Base-by-base conservation (phyloP, 306 rosid species). In the Leucaena leucocephala region DNA sequence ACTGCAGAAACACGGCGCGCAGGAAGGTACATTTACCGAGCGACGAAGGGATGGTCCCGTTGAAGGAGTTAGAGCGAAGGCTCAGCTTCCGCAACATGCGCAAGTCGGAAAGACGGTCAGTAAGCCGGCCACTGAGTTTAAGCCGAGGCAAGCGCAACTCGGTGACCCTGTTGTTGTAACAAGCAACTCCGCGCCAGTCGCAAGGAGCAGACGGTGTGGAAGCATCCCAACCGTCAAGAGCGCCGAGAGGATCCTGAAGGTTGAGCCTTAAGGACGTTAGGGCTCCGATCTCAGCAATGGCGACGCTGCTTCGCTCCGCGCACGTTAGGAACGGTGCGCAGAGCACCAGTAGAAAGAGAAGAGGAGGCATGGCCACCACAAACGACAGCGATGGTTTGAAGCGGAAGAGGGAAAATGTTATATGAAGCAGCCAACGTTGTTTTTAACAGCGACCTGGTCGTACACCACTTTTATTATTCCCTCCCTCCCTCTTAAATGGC, bases 131-230 rank as follows among this genome's bases (percentile, higher is more conserved):
- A 35, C 80, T 81, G 75, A 91, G 98, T 76, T 87, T 91, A 82
- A 91, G 91, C 27, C 90, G 91, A 74, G 97, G 97, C 77, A 94
- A 59, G 5, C 97, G 97, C 49, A 94, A 85, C 85, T 90, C 97
- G 0, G 89, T 78, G 76, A 94, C 97, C 27, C 92, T 88, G 69
- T 68, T 80, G 61, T 63, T 64, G 21, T 27, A 33, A 38, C 88
- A 91, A 4, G 75, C 36, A 19, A 94, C 89, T 3, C 98, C 98
- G 2, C 92, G 90, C 98, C 98, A 94, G 88, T 94, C 93, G 54
- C 97, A 94, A 0, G 98, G 98, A 13, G 98, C 97, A 46, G 82
- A 67, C 8, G 98, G 90, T 45, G 97, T 76, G 17, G 91, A 81
- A 0, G 91, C 77, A 79, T 89, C 97, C 98, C 98, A 94, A 45